Evolutionary conservation across 176 grass and related monocot genomes (phyloP), one percentile per base, ranked within the genome.

Genomic region (Pharus latifolius): DNA sequence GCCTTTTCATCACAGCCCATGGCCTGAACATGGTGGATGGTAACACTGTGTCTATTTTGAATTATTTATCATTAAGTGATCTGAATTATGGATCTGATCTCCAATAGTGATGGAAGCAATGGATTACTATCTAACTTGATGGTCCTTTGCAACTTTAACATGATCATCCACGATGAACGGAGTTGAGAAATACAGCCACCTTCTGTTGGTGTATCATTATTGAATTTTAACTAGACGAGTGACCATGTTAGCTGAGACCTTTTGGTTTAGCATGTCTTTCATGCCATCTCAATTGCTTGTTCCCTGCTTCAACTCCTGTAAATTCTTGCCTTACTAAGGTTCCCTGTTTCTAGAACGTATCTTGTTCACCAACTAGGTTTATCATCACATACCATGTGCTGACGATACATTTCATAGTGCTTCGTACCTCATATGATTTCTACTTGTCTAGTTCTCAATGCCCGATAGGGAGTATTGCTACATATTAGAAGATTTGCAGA

Each of bases 1-100:
- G 68, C 28, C 14, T 83, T 43, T 27, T 73, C 19, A 31, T 86
- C n/a, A 43, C 14, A 61, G 41, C 16, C 69, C 15, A 65, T 83
- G 49, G 10, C 33, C 37, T 69, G 27, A 60, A 58, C 70, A 69
- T 19, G 11, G 9, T 34, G 13, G 23, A 40, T 58, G 20, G 2
- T 65, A 46, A 68, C 22, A 3, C 31, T 64, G 20, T 10, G 13
- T 62, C 4, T 22, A 15, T 69, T 69, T 22, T 59, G n/a, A 49
- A 29, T 68, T 31, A 7, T 54, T 22, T 33, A 15, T 19, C 34
- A 60, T 33, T 67, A 0, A 57, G n/a, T n/a, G n/a, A 67, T 37
- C 15, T 1, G 17, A 34, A 11, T 46, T 30, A 16, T 67, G 30
- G 18, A 38, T 46, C 24, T 60, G 18, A 38, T 46, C 24, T 60